These are phyloP conservation scores for Calonectria ilicicola DNA, from an alignment of 2,329 filamentous ascomycete genomes.

Conservation along the genomic window DNA sequence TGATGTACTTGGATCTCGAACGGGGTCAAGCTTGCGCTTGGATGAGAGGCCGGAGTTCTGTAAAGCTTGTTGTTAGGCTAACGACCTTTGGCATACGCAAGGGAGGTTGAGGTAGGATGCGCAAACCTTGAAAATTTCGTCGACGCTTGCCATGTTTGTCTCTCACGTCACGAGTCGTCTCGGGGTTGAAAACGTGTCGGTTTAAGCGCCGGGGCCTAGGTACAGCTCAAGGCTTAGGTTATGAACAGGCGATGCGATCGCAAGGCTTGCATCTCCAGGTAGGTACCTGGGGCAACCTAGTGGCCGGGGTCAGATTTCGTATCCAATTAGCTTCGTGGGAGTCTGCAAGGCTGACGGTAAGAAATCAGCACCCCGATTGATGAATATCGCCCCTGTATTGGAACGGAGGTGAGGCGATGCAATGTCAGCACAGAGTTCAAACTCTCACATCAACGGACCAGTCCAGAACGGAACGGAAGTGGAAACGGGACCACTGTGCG, in stretches of 20 bases:
- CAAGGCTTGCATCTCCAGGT: background rate
- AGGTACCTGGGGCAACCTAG: background rate
- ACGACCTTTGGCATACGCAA: background rate
- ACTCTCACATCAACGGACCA: background rate
- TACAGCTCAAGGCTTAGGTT: background rate
- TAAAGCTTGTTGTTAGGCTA: constrained; percentile 31
- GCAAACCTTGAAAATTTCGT: constrained; percentile 68
- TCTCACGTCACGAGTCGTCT: background rate
- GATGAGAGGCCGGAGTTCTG: constrained; percentile 56
- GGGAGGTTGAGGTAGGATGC: background rate
- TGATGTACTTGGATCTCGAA: constrained; percentile 71
- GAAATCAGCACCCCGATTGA: background rate
- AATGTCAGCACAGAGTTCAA: background rate
- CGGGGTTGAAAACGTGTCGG: background rate
- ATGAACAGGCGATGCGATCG: background rate
- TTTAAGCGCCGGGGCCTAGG: background rate
- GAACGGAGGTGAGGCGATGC: background rate
- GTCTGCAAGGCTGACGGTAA: background rate
- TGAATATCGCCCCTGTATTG: background rate
- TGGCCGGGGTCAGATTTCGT: background rate
- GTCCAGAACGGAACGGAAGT: background rate
- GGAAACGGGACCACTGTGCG: constrained; percentile 13
- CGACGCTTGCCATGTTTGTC: constrained; percentile 64
- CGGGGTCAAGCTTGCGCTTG: constrained; percentile 74
- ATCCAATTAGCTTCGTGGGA: background rate